A percentile compares a stretch with the other conserved stretches of the same genome.
phyloP scores from a whole-genome alignment of 331 rosid species.

The Quercus lobata region DNA sequence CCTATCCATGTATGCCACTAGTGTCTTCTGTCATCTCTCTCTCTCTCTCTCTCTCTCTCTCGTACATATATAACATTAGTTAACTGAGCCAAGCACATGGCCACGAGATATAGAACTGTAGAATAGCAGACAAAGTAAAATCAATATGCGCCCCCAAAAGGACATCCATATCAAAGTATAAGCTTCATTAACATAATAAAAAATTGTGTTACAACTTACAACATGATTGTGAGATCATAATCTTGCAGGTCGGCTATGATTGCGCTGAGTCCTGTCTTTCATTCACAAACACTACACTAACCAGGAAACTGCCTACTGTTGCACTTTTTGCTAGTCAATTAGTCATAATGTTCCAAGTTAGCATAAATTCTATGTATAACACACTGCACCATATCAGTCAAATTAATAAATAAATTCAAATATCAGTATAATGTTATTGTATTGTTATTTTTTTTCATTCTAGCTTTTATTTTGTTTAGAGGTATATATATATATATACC shows the following conservation, averaged over 20 bases:
- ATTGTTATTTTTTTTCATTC: too few relatives aligned
- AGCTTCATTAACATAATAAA: constrained; percentile 15
- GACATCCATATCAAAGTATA: not conserved
- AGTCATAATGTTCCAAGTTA: constrained; percentile 36
- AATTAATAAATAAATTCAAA: too few relatives aligned
- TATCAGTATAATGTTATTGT: too few relatives aligned
- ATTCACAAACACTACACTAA: constrained; percentile 47
- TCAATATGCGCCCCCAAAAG: constrained; percentile 8
- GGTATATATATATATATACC: too few relatives aligned
- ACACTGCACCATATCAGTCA: constrained; percentile 22
- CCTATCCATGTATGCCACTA: not conserved
- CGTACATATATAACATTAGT: not conserved
- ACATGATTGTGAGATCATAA: constrained; percentile 50
- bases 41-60: not conserved
- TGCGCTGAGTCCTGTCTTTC: constrained; percentile 49
- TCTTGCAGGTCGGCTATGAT: constrained; percentile 51
- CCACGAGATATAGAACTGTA: constrained; percentile 14
- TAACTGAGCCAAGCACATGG: constrained; percentile 66
- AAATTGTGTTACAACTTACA: constrained; percentile 13
- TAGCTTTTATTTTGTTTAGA: too few relatives aligned
- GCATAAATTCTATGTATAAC: constrained; percentile 50
- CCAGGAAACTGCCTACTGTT: constrained; percentile 47
- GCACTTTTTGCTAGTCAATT: constrained; percentile 17
- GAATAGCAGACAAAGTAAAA: constrained; percentile 36
- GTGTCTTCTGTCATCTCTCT: not conserved